A percentile compares a stretch with the other conserved stretches of the same genome.
Conservation (phyloP, 441 rosid species). For the Gossypium trilobum region DNA sequence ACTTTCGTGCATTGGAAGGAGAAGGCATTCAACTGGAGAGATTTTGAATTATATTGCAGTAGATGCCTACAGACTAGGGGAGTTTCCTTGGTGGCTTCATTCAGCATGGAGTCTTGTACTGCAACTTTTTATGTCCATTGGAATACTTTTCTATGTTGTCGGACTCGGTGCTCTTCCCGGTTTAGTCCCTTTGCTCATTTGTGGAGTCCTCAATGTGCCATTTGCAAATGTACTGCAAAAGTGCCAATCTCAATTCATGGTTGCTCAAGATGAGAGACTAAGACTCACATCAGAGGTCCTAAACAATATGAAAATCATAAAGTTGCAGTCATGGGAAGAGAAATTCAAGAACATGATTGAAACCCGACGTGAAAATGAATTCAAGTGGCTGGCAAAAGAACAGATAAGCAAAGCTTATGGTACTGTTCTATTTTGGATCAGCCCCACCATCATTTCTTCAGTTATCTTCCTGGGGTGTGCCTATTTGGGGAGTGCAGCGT, state of each 20-base stretch:
- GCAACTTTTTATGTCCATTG: slow-evolving; percentile 57
- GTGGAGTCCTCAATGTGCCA: slow-evolving; percentile 59
- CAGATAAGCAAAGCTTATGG: slow-evolving; percentile 46
- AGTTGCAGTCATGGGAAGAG: slow-evolving; percentile 85
- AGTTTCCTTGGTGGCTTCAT: slow-evolving; percentile 81
- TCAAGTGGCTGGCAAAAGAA: slow-evolving; percentile 57
- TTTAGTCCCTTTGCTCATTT: slow-evolving; percentile 49
- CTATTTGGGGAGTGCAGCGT: slow-evolving; percentile 43
- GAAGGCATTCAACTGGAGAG: slow-evolving; percentile 68
- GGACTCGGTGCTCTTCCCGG: slow-evolving; percentile 68
- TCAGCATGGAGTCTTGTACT: slow-evolving; percentile 41
- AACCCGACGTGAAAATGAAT: slow-evolving; percentile 44
- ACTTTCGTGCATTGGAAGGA: slow-evolving; percentile 60
- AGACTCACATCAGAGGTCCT: slow-evolving; percentile 75
- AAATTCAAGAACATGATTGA: slow-evolving; percentile 62
- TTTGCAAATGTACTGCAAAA: slow-evolving; percentile 65
- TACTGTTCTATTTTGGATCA: slow-evolving; percentile 56
- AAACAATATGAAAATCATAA: slow-evolving; percentile 78
- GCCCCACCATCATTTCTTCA: slow-evolving; percentile 69
- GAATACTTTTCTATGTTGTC: slow-evolving; percentile 46
- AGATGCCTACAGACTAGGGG: slow-evolving; percentile 85
- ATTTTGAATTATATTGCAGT: slow-evolving; percentile 67
- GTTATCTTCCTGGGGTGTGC: slow-evolving; percentile 61
- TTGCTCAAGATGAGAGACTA: slow-evolving; percentile 63
- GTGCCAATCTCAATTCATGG: slow-evolving; percentile 66